phyloP scores from a whole-genome alignment of 768 basidiomycete species.

The Tulasnella sp. region DNA sequence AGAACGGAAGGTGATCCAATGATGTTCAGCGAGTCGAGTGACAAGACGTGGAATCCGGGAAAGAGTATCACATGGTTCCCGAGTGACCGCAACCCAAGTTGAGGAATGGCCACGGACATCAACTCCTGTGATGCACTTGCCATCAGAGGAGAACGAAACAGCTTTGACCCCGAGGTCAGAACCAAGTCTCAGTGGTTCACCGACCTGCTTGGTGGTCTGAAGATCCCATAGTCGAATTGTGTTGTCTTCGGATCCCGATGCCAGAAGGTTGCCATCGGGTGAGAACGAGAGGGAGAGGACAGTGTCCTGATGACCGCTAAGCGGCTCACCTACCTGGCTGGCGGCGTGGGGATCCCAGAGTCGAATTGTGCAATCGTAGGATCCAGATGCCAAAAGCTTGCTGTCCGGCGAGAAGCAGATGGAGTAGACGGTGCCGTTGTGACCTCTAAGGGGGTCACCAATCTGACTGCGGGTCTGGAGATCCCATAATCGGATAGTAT shows the following conservation, averaged over 20 bases:
- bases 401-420: conserved; percentile 9
- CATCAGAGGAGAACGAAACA: not conserved
- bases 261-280: no score
- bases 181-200: not conserved
- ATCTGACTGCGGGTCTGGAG: not conserved
- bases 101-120: not conserved
- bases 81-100: not conserved
- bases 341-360: not conserved
- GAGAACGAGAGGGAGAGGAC: no score
- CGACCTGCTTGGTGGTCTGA: not conserved
- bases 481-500: not conserved
- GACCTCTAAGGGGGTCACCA: not conserved
- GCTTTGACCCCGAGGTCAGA: not conserved
- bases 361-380: not conserved
- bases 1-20: not conserved
- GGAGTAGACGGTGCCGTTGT: not conserved
- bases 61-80: not conserved
- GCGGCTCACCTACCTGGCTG: not conserved
- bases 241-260: no score
- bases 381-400: conserved; percentile 1
- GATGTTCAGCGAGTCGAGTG: not conserved
- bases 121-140: not conserved
- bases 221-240: no score
- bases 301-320: no score
- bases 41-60: no score